These are phyloP conservation scores for Firmiana major DNA, from an alignment of 345 rosid species.

Conservation along the genomic window DNA sequence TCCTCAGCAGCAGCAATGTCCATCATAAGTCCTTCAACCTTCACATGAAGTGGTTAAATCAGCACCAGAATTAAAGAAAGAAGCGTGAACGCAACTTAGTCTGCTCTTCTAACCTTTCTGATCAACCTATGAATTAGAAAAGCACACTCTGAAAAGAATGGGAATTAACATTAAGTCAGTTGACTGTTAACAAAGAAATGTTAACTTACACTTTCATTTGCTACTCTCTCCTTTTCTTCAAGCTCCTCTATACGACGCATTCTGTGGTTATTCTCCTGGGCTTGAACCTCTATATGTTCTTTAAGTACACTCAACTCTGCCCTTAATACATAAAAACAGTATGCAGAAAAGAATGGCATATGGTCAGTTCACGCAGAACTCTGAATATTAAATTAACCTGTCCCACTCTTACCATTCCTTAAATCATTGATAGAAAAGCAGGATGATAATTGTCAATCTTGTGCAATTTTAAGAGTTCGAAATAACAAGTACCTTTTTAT, in stretches of 20 bases:
- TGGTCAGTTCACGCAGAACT: conserved; percentile 17
- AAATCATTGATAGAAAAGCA: not conserved
- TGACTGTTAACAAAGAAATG: not conserved
- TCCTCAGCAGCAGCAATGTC: conserved; percentile 98
- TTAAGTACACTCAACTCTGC: conserved; percentile 67
- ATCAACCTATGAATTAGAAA: not conserved
- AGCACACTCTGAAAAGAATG: not conserved
- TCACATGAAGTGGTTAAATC: conserved; percentile 16
- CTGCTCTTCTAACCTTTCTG: not conserved
- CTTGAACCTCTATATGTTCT: conserved; percentile 66
- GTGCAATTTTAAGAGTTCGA: conserved; percentile 1
- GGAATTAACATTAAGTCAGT: not conserved
- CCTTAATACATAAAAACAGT: conserved; percentile 51
- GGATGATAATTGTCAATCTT: not conserved
- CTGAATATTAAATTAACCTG: not conserved
- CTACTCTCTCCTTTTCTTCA: conserved; percentile 84
- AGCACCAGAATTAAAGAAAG: not conserved
- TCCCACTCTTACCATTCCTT: not conserved
- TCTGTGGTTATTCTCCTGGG: conserved; percentile 68
- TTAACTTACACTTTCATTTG: conserved; percentile 86
- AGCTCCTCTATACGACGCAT: conserved; percentile 75
- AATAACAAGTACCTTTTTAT: conserved; percentile 40
- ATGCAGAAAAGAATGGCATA: conserved; percentile 15
- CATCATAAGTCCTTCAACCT: conserved; percentile 98
- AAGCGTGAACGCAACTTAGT: not conserved